phyloP scores from a whole-genome alignment of 1,284 basidiomycete species.

The Ustilago hordei region DNA sequence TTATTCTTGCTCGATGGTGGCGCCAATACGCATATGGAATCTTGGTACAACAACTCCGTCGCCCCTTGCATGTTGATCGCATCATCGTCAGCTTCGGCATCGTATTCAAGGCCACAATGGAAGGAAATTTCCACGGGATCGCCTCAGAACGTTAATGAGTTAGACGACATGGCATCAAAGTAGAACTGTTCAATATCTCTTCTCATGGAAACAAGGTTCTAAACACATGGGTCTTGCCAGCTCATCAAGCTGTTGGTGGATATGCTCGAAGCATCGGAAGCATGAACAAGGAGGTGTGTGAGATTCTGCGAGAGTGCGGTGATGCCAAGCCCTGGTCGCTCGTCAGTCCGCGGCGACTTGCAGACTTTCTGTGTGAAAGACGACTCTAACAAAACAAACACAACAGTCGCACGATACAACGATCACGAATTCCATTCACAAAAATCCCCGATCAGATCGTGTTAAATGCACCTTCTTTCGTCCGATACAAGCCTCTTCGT shows the following conservation, averaged over 20 bases:
- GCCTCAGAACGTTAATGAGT: background rate
- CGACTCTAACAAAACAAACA: too few relatives aligned
- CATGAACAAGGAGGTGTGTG: background rate
- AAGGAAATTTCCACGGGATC: background rate
- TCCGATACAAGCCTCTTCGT: too few relatives aligned
- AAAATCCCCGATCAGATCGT: too few relatives aligned
- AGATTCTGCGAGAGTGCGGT: background rate
- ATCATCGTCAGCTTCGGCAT: constrained; percentile 4
- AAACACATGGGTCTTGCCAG: background rate
- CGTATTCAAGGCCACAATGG: background rate
- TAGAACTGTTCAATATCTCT: constrained; percentile 1
- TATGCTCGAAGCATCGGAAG: background rate
- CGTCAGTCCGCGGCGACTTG: background rate
- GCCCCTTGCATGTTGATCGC: background rate
- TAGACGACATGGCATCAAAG: background rate
- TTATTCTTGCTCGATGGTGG: constrained; percentile 2
- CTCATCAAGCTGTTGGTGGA: constrained; percentile 1
- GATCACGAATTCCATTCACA: too few relatives aligned
- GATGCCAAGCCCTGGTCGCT: background rate
- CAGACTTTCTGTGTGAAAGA: background rate
- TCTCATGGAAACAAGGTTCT: background rate
- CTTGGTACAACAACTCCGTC: background rate
- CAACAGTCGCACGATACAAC: too few relatives aligned
- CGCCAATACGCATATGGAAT: background rate
- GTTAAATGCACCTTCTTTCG: too few relatives aligned